Conservation (phyloP, 2,329 filamentous ascomycete genomes). For the Lomentospora prolificans region DNA sequence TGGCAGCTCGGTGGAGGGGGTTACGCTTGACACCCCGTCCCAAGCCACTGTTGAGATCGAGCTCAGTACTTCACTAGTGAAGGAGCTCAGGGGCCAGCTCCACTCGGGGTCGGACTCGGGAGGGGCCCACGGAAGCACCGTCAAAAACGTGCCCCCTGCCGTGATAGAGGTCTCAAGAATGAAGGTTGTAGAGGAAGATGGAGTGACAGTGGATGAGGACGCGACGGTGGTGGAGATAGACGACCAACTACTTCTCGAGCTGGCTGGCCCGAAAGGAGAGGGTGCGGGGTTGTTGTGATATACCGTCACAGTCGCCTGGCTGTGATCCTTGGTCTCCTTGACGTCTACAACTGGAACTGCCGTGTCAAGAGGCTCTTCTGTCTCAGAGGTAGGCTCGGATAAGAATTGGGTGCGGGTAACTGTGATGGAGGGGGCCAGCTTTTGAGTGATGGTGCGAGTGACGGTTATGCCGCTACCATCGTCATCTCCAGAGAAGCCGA, state of each 20-base stretch:
- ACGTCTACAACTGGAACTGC: constrained; percentile 3
- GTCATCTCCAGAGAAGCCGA: neutral
- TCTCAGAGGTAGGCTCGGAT: neutral
- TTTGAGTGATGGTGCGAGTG: neutral
- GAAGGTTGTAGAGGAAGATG: neutral
- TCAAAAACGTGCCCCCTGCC: neutral
- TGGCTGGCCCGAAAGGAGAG: neutral
- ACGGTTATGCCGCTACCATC: neutral
- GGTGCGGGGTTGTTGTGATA: neutral
- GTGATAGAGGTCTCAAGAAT: neutral
- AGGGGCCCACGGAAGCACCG: neutral
- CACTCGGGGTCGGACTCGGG: neutral
- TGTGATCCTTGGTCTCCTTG: constrained; percentile 2
- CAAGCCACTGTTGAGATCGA: neutral
- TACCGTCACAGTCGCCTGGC: neutral
- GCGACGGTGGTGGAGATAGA: too few species aligned
- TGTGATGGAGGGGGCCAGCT: neutral
- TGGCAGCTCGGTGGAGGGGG: neutral
- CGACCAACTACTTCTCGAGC: too few species aligned
- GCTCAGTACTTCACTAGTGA: neutral
- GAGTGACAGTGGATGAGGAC: too few species aligned
- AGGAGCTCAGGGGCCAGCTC: neutral
- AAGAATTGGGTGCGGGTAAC: neutral
- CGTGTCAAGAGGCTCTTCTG: neutral
- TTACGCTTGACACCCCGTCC: neutral